Conservation (phyloP, 805 yeast species). For the Isabelozyma heimii region DNA sequence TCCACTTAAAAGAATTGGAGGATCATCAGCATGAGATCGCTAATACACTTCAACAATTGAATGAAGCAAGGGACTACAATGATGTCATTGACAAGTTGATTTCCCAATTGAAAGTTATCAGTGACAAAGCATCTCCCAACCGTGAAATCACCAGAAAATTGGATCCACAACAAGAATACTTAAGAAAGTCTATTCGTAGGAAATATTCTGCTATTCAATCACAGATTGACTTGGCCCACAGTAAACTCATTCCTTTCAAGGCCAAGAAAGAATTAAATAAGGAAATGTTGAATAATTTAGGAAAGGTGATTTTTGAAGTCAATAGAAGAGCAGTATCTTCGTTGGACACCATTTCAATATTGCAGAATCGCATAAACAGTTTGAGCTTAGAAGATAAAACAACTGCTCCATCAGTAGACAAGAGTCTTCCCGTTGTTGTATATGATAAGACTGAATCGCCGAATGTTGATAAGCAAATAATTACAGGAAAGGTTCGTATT, state of each 20-base stretch:
- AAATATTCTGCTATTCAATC: slow-evolving; percentile 21
- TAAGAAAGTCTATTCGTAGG: slow-evolving; percentile 22
- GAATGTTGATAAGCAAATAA: background rate
- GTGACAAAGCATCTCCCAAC: slow-evolving; percentile 4
- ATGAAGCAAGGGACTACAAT: slow-evolving; percentile 12
- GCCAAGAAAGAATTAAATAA: slow-evolving; percentile 14
- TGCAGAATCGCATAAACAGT: slow-evolving; percentile 1
- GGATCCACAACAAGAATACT: slow-evolving; percentile 24
- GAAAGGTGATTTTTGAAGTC: slow-evolving; percentile 25
- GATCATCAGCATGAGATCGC: slow-evolving; percentile 2
- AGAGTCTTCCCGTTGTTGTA: background rate
- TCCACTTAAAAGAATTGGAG: background rate
- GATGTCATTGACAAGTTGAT: slow-evolving; percentile 23
- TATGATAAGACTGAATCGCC: background rate
- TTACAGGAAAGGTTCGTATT: background rate
- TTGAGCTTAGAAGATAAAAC: background rate
- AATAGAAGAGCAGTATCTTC: slow-evolving; percentile 16
- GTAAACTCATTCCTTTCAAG: slow-evolving; percentile 32
- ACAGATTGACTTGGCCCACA: slow-evolving; percentile 20
- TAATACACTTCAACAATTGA: slow-evolving; percentile 9
- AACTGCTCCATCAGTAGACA: background rate
- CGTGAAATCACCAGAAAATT: slow-evolving; percentile 23
- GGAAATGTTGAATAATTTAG: slow-evolving; percentile 20
- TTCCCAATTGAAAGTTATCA: slow-evolving; percentile 19
- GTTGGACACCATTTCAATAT: slow-evolving; percentile 8